Evolutionary conservation across 148 eudicot species (phyloP), one percentile per base, ranked within the genome.

Genomic region (Chenopodium formosanum): DNA sequence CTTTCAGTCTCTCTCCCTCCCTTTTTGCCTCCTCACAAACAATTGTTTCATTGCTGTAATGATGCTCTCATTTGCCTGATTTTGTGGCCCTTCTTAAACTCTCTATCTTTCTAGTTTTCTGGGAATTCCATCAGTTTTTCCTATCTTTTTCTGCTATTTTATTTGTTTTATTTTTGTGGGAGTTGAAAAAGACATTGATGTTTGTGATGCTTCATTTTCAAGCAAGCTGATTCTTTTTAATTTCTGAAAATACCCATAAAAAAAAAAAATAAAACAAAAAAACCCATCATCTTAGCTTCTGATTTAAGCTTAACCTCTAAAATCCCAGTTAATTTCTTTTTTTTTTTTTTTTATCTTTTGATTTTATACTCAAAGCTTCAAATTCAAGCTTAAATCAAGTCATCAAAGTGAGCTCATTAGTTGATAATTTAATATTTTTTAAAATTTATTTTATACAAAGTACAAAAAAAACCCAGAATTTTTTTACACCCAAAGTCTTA

Each of bases 171-270:
- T 56, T 46, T 82, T 73, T 73, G 66, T 70, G 81, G 70, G 77
- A 44, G 63, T 72, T 40, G 70, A 77, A 47, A 63, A 64, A 60
- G 82, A 81, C 75, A 81, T 85, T 69, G 82, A 52, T 83, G 60
- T 78, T 66, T 8, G 82, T 79, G 88, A 79, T 44, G 79, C 85
- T 75, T 86, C 82, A 37, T 50, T n/a, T 84, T 81, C 76, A 72
- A 86, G 82, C 83, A 82, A 84, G 60, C 44, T 80, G 44, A 71
- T 74, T 62, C 82, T 66, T 56, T 17, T 56, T 37, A 14, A 56
- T 56, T 14, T 58, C 67, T n/a, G 44, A 37, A 53, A 44, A 19
- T 13, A 79, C 34, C 47, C 48, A 70, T 9, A 1, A 66, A 67
- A 67, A 25, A 27, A 40, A 32, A 32, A 32, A 32, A 32, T 1